Base-by-base conservation (phyloP, 1,139 yeast species). In the Geotrichum siamense region DNA sequence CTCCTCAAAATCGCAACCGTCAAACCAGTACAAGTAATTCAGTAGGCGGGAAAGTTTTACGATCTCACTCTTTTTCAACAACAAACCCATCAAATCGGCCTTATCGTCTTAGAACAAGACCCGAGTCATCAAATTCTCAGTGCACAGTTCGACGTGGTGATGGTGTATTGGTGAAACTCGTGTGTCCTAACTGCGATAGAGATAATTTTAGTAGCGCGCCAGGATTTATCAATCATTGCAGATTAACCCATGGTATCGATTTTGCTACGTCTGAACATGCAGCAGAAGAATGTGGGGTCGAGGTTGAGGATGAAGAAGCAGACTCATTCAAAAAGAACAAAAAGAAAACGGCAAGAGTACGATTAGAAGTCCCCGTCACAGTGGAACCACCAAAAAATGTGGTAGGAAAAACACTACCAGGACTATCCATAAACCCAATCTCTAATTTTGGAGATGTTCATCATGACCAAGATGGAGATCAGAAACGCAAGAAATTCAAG, bases 201-300 rank as follows among this genome's bases (percentile, higher is more conserved):
- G 72, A 78, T 41, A 83, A 82, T 51, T 83, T 83, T 57, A 78
- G 84, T 5, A 76, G 84, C 12, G 85, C 87, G 0, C 93, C 82
- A 58, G 93, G 93, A 20, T 82, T 83, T 51, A 70, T 82, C 32
- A 83, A 82, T 58, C 94, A 83, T 58, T 75, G 82, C 50, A 66
- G 93, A 51, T 73, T 81, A 21, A 83, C 89, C 3, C 94, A 83
- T 58, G 68, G 77, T 13, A 74, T 74, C 48, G 86, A 81, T 49
- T 82, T 75, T 52, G 74, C 82, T 4, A 77, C 82, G 5, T 91
- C 82, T 56, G 89, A 82, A 51, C 75, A 81, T 9, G 89, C 93
- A 1, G 87, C 91, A 0, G 64, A 79, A 47, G 71, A 69, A 33
- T 83, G 91, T 59, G 91, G 89, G 22, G 74, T 70, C 30, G 68